Evolutionary conservation across 257 asterid species (phyloP), one percentile per base, ranked within the genome.

Genomic region (Solanum ahanhuiri): DNA sequence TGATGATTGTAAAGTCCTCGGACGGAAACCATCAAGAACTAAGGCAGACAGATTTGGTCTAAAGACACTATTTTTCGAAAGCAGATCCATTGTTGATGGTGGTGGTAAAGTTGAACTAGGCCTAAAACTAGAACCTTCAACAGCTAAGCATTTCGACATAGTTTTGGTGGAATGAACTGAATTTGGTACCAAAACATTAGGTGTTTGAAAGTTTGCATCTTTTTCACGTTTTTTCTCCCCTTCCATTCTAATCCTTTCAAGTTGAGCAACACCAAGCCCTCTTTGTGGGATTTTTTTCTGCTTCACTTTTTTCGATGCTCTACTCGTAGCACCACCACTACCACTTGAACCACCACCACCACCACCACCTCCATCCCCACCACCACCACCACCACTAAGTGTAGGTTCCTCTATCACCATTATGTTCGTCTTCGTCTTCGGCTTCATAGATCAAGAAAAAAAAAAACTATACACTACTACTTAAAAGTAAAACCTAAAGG

Each of bases 191-290:
- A 91, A 84, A 85, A 90, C 85, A 83, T 79, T 87, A 28, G 92
- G 86, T 17, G 91, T 87, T 87, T 86, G 91, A 17, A 90, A 86
- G 83, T 86, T 86, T 64, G 90, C 90, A 35, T 92, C 97, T 35
- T 85, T 90, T 87, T 92, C 93, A 23, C 92, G 92, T 85, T 95
- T 94, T 84, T 95, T 96, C 83, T 95, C 99, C 34, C 60, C 83
- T 72, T 72, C 81, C 14, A 91, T 58, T 72, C 94, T 94, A 89
- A 96, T 94, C 88, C 91, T 96, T 77, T 96, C 99, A 69, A 96
- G 96, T 90, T 96, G 99, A 34, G 98, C 99, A 86, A 96, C 99
- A 85, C 99, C 98, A 81, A 95, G 90, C 9, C 99, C 99, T 86
- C 99, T 94, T 81, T 95, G 99, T 10, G 99, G 98, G 14, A 94